phyloP scores from a whole-genome alignment of 1,284 basidiomycete genomes.

The Exobasidium cylindrosporum region DNA sequence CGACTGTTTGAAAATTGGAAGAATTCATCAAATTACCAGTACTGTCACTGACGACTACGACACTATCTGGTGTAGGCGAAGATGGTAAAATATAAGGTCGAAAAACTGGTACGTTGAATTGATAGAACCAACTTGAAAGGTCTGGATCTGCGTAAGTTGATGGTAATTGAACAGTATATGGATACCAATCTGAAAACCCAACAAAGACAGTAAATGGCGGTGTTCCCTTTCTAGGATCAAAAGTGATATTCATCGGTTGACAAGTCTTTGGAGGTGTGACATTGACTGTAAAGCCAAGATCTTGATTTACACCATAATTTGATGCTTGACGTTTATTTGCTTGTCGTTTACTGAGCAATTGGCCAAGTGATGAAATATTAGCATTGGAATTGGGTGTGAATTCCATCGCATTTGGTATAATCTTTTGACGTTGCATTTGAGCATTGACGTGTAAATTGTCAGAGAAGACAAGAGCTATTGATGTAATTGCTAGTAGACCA shows the following conservation, averaged over 20 bases:
- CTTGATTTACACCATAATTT: not conserved
- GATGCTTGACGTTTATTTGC: not conserved
- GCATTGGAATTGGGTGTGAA: too few relatives aligned
- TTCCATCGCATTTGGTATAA: too few relatives aligned
- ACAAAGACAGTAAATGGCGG: slow-evolving; percentile 42
- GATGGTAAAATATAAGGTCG: slow-evolving; percentile 4
- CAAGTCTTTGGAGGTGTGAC: slow-evolving; percentile 33
- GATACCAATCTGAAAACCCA: slow-evolving; percentile 31
- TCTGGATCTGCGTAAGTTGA: slow-evolving; percentile 28
- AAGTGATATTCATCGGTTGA: slow-evolving; percentile 39
- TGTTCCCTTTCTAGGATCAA: slow-evolving; percentile 29
- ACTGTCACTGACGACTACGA: slow-evolving; percentile 38
- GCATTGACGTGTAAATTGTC: not conserved
- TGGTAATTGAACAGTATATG: slow-evolving; percentile 25
- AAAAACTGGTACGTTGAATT: slow-evolving; percentile 29
- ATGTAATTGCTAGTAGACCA: not conserved
- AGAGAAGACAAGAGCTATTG: not conserved
- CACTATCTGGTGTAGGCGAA: slow-evolving; percentile 25
- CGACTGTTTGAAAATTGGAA: slow-evolving; percentile 23
- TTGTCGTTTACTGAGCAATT: not conserved
- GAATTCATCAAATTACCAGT: slow-evolving; percentile 39
- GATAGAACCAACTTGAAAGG: slow-evolving; percentile 34
- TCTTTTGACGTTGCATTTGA: too few relatives aligned
- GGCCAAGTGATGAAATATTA: not conserved
- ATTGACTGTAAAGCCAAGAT: slow-evolving; percentile 19